phyloP scores from a whole-genome alignment of 345 rosid species.

The Eucalyptus urophylla region DNA sequence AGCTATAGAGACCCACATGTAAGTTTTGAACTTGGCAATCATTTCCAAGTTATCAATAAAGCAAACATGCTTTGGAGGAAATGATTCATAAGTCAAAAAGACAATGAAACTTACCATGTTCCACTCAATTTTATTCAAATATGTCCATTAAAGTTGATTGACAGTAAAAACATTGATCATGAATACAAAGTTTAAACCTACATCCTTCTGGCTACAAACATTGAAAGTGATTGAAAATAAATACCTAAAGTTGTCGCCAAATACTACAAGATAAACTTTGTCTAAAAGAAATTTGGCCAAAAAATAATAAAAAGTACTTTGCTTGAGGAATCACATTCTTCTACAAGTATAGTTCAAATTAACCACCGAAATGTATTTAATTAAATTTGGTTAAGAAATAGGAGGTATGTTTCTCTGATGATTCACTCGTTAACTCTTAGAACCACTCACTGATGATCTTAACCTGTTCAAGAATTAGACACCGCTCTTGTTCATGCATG shows the following conservation, averaged over 20 bases:
- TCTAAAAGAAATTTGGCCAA: no score
- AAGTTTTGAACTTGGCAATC: not conserved
- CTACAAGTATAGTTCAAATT: not conserved
- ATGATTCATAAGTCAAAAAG: no score
- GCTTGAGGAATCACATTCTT: not conserved
- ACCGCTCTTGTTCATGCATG: not conserved
- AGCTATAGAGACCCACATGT: not conserved
- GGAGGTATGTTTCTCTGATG: not conserved
- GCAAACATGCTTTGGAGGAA: not conserved
- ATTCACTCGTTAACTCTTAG: not conserved
- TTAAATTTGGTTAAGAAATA: not conserved
- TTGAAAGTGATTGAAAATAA: not conserved
- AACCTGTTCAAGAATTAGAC: not conserved
- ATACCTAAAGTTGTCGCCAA: not conserved
- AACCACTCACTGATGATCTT: not conserved
- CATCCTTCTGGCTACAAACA: not conserved
- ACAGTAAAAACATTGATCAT: not conserved
- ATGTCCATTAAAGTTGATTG: not conserved
- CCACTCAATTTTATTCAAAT: not conserved
- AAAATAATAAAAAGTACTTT: no score
- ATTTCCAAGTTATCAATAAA: not conserved
- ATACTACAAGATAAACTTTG: not conserved
- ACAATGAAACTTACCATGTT: not conserved
- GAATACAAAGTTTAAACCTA: not conserved
- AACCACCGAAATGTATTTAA: not conserved